These are phyloP conservation scores for Penstemon davidsonii DNA, from an alignment of 257 asterid species.

Conservation along the genomic window DNA sequence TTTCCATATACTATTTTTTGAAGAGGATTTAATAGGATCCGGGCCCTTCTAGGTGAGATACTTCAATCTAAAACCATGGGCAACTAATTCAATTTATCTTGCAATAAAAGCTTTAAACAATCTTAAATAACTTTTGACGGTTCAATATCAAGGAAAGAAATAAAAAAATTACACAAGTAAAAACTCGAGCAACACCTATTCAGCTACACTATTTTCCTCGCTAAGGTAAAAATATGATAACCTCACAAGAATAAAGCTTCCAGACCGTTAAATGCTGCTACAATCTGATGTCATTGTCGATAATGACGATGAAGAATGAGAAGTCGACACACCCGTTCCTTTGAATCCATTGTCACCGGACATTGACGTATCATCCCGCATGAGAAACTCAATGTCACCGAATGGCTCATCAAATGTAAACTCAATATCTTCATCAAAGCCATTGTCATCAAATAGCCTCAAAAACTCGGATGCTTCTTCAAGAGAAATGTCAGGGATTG, in stretches of 20 bases:
- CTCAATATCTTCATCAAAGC: constrained; percentile 60
- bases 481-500: constrained; percentile 45
- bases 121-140: too few species aligned
- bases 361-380: constrained; percentile 26
- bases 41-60: too few species aligned
- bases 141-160: too few species aligned
- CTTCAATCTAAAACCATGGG: too few species aligned
- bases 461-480: constrained; percentile 47
- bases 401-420: constrained; percentile 46
- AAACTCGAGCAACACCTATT: neutral
- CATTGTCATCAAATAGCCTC: constrained; percentile 44
- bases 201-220: constrained; percentile 1
- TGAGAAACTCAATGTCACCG: constrained; percentile 31
- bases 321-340: constrained; percentile 25
- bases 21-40: too few species aligned
- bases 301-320: constrained; percentile 43
- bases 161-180: too few species aligned
- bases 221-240: neutral
- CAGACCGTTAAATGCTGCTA: neutral
- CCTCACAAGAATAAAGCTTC: too few species aligned
- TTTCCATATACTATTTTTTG: too few species aligned
- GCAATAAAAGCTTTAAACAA: too few species aligned
- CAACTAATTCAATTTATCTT: too few species aligned
- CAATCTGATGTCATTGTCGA: constrained; percentile 44
- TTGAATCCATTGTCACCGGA: constrained; percentile 21